These are phyloP conservation scores for Millerozyma acaciae DNA, from an alignment of 805 yeast genomes.

Conservation along the genomic window DNA sequence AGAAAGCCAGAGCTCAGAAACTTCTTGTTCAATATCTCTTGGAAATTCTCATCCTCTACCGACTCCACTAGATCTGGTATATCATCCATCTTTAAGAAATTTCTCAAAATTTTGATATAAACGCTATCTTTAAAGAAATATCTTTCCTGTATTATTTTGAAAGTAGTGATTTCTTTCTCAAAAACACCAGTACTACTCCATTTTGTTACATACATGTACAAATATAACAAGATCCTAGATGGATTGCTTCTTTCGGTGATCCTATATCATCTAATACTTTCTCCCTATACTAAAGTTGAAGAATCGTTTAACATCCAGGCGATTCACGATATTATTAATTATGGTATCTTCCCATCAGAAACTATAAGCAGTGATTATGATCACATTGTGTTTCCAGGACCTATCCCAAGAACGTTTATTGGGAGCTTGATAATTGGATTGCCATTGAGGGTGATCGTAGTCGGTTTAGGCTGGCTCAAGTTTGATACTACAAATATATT, in stretches of 20 bases:
- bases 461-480: slow-evolving; percentile 17
- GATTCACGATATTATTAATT: slow-evolving; percentile 68
- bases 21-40: too few species aligned
- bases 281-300: slow-evolving; percentile 91
- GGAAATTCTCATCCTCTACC: too few species aligned
- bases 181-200: background rate
- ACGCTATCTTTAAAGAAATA: background rate
- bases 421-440: slow-evolving; percentile 59
- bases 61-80: slow-evolving; percentile 34
- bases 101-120: too few species aligned
- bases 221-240: slow-evolving; percentile 16
- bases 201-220: slow-evolving; percentile 12
- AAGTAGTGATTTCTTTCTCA: background rate
- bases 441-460: slow-evolving; percentile 36
- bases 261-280: slow-evolving; percentile 44
- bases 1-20: too few species aligned
- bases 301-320: slow-evolving; percentile 93
- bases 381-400: slow-evolving; percentile 81
- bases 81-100: slow-evolving; percentile 16
- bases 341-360: slow-evolving; percentile 45
- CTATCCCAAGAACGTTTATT: slow-evolving; percentile 79
- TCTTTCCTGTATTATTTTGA: background rate
- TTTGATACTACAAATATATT: too few species aligned
- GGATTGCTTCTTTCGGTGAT: slow-evolving; percentile 43
- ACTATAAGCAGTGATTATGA: slow-evolving; percentile 50